Conservation (phyloP, 345 rosid genomes). For the Kandelia obovata region DNA sequence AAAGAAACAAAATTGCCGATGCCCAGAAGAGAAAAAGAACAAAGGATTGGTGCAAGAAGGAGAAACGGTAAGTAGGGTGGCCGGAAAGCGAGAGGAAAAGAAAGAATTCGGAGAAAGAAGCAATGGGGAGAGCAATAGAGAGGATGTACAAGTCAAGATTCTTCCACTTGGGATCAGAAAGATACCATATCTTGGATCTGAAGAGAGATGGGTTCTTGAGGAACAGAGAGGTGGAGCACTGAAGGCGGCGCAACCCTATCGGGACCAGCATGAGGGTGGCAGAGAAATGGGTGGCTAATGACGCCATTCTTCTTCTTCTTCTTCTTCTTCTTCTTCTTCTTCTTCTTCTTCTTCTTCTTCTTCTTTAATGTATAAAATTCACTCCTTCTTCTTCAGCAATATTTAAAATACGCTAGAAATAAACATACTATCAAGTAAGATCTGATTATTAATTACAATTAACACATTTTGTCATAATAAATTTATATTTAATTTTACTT, state of each 20-base stretch:
- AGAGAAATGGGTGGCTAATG: slow-evolving; percentile 41
- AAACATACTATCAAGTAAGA: too few relatives aligned
- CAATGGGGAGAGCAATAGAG: slow-evolving; percentile 45
- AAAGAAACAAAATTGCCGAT: slow-evolving; percentile 30
- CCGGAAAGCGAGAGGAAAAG: slow-evolving; percentile 41
- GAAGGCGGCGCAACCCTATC: slow-evolving; percentile 47
- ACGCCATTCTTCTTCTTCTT: slow-evolving; percentile 31
- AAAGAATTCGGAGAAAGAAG: slow-evolving; percentile 46
- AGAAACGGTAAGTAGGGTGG: slow-evolving; percentile 45
- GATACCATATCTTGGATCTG: slow-evolving; percentile 51
- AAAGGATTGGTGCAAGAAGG: slow-evolving; percentile 43
- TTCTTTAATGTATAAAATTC: too few relatives aligned
- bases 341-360: too few relatives aligned
- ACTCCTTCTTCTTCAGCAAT: too few relatives aligned
- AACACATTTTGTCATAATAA: too few relatives aligned
- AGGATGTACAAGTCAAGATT: slow-evolving; percentile 53
- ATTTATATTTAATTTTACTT: too few relatives aligned
- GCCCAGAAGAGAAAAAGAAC: slow-evolving; percentile 45
- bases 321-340: too few relatives aligned
- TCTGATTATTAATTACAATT: too few relatives aligned
- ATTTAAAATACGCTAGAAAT: too few relatives aligned
- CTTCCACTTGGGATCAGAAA: slow-evolving; percentile 39
- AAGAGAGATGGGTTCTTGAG: slow-evolving; percentile 49
- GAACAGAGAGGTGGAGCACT: slow-evolving; percentile 48
- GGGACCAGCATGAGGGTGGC: slow-evolving; percentile 50